A percentile compares a stretch with the other conserved stretches of the same genome.
Evolutionary conservation across 1,284 basidiomycete species (phyloP).

Genomic region (Cryptococcus deneoformans): DNA sequence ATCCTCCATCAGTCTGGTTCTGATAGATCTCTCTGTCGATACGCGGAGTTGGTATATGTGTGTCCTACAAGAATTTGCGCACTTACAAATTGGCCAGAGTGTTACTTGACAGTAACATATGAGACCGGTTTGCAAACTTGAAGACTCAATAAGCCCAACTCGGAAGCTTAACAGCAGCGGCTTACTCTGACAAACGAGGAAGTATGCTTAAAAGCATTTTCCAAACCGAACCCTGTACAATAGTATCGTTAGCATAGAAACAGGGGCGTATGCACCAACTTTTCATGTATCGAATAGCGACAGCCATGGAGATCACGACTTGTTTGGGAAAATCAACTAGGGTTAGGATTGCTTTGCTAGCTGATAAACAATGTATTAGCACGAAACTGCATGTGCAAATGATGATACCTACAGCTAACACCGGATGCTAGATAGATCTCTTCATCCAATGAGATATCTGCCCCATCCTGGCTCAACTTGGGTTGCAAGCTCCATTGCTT

Average conservation of each 20-base stretch:
- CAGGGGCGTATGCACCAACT: conserved; percentile 18
- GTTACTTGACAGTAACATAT: conserved; percentile 87
- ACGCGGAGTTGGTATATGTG: background rate
- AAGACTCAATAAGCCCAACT: conserved; percentile 12
- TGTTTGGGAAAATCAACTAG: conserved; percentile 67
- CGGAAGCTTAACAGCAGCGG: background rate
- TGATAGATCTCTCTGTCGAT: conserved; percentile 71
- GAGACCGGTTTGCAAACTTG: conserved; percentile 68
- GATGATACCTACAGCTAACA: conserved; percentile 5
- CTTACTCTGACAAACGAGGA: conserved; percentile 64
- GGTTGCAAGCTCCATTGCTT: no score
- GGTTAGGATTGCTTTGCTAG: conserved; percentile 45
- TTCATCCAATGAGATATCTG: no score
- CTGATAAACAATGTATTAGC: conserved; percentile 8
- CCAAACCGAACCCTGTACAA: conserved; percentile 62
- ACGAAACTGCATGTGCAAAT: background rate
- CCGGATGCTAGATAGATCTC: background rate
- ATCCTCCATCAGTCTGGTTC: conserved; percentile 76
- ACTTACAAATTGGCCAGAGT: conserved; percentile 76
- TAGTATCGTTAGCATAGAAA: background rate
- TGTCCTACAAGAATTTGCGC: background rate
- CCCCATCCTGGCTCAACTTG: no score
- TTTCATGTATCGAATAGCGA: conserved; percentile 71
- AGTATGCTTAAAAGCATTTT: conserved; percentile 69
- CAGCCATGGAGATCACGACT: conserved; percentile 64